Percentiles rank a stretch among this genome's conserved stretches.
These are phyloP conservation scores for Puccinia hordei DNA, from an alignment of 1,284 basidiomycete species.

Conservation along the genomic window DNA sequence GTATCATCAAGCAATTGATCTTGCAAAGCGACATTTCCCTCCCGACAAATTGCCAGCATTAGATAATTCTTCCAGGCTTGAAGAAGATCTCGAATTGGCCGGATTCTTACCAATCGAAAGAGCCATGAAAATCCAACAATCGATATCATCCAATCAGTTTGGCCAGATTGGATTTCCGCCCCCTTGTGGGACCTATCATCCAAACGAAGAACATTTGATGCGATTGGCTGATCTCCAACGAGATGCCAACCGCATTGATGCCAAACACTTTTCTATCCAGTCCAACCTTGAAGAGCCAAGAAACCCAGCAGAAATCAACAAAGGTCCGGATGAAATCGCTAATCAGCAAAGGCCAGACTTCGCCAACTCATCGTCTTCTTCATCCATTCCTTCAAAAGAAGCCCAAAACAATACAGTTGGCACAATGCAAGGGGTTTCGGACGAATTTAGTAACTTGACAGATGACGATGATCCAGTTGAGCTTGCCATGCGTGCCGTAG, in stretches of 20 bases:
- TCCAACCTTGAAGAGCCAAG: constrained; percentile 3
- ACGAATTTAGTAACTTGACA: constrained; percentile 11
- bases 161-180: constrained; percentile 35
- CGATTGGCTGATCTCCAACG: constrained; percentile 80
- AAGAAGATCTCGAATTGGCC: constrained; percentile 86
- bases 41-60: constrained; percentile 66
- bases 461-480: constrained; percentile 48
- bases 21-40: constrained; percentile 73
- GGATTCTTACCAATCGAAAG: constrained; percentile 82
- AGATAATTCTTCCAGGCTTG: constrained; percentile 68
- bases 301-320: background rate
- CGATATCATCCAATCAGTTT: constrained; percentile 3
- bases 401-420: background rate
- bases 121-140: constrained; percentile 56
- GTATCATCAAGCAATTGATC: constrained; percentile 71
- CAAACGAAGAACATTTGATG: constrained; percentile 93
- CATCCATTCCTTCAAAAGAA: background rate
- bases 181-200: constrained; percentile 66
- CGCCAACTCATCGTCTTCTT: background rate
- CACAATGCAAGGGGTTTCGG: background rate
- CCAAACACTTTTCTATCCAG: constrained; percentile 8
- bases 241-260: constrained; percentile 70
- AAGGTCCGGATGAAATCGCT: background rate
- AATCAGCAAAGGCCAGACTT: background rate
- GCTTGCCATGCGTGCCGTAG: constrained; percentile 45